These are phyloP conservation scores for Babesia caballi DNA, from an alignment of 169 alveolate species.

Conservation along the genomic window DNA sequence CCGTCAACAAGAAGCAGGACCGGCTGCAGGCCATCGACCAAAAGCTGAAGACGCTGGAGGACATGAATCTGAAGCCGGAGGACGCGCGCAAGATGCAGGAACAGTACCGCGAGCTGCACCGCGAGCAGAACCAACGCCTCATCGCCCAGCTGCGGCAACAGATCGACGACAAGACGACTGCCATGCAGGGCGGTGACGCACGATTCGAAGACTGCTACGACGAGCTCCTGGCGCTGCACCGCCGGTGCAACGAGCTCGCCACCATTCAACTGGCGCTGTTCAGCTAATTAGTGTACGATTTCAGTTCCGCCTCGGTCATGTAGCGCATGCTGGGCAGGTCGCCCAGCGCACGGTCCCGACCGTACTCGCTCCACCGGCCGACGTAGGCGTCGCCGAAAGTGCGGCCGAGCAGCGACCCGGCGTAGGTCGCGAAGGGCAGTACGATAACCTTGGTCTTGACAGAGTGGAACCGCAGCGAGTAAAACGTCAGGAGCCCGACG, in stretches of 20 bases:
- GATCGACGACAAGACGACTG: not conserved
- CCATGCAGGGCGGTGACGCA: not conserved
- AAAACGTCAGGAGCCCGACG: constrained; percentile 8
- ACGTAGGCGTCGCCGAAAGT: constrained; percentile 40
- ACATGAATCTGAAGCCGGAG: not conserved
- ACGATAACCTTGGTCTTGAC: constrained; percentile 64
- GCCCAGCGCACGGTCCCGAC: constrained; percentile 60
- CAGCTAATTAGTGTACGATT: constrained; percentile 5
- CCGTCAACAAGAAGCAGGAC: constrained; percentile 15
- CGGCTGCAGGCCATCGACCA: constrained; percentile 6
- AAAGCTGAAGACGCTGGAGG: not conserved
- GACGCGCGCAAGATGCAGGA: not conserved
- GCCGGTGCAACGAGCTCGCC: not conserved
- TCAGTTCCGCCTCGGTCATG: constrained; percentile 43
- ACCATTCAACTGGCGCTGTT: not conserved
- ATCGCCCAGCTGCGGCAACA: not conserved
- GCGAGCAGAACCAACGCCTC: not conserved
- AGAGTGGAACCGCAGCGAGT: constrained; percentile 50
- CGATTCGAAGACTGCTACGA: constrained; percentile 7
- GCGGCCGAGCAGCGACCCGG: constrained; percentile 48
- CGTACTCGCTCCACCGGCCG: constrained; percentile 63
- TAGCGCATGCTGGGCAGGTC: constrained; percentile 56
- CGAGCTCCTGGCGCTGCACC: not conserved
- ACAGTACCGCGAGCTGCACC: not conserved
- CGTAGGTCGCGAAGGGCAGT: constrained; percentile 48